Base-by-base conservation (phyloP, 768 basidiomycete genomes). In the Auriscalpium vulgare region DNA sequence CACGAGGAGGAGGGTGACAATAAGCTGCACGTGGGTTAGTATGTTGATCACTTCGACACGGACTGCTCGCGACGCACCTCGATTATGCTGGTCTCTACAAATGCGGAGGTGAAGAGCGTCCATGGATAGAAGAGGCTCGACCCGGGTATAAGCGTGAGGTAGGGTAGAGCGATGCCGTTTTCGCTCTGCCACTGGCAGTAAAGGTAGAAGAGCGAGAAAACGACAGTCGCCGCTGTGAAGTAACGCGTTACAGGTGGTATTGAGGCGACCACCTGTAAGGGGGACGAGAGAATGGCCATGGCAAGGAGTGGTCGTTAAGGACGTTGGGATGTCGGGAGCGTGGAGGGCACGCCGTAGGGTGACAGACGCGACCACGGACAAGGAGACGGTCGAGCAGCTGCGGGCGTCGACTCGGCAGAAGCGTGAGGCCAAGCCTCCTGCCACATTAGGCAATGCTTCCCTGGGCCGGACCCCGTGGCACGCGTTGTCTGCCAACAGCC, bases 91-190 rank as follows among this genome's bases (percentile, higher is more conserved):
- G 84, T 82, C 72, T 99, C 97, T 16, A 97, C 88, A 57, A 94
- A 81, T 17, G 83, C 87, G 3, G 91, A 87, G 5, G 88, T 94
- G n/a, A 93, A 72, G 62, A 98, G 79, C 3, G 92, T 92, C 97
- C 97, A 99, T 47, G 95, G 95, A 59, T 85, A 84, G 69, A 86
- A 91, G 35, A 92, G 63, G 63, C 85, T 86, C 44, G 80, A 78
- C 13, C 92, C 94, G 5, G 94, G 94, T 10, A 90, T 76, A 57
- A 95, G 74, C 7, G 86, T 83, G 64, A 95, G 75, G 71, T 88
- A 95, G 35, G 87, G 83, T 34, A 71, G 62, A 65, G 75, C 54
- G 65, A 73, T 58, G 68, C 70, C 50, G 4, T 56, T 57, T 64
- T 65, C 63, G 68, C 76, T 69, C 65, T 78, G 62, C 81, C 82